Base-by-base conservation (phyloP, 495 filamentous ascomycete genomes). In the Penicillium ochrochloron region DNA sequence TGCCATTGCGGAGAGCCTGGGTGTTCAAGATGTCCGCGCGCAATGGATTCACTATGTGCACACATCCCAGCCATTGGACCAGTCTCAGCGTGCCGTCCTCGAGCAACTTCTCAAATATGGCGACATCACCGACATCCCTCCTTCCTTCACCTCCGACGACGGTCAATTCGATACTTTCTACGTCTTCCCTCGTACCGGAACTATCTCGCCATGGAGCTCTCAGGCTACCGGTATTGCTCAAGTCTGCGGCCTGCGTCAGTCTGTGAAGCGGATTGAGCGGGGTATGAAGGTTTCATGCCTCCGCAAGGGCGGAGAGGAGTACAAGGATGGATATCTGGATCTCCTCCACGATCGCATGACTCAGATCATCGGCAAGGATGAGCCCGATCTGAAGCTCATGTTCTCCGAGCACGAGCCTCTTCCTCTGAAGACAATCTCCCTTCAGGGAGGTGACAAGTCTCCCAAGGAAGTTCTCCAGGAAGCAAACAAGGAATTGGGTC, bases 161-260 rank as follows among this genome's bases (percentile, higher is more conserved):
- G 82, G 78, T 12, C 54, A 73, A 35, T 80, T 74, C 37, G 78
- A 85, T 63, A 79, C 84, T 25, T 86, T 87, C 72, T 92, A 92
- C 71, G 83, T 97, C 52, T 86, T 84, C 39, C 95, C 94, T 12
- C 85, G 95, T 55, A 83, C 82, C 33, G 89, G 88, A 44, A 97
- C 94, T 39, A 93, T 96, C 65, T 97, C 93, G 41, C 95, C 95
- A 76, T 99, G 95, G 95, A 97, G 92, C 73, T 96, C 94, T 55
- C 92, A 97, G 71, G 95, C 94, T 41, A 97, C 94, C 41, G 92
- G 87, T 69, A 97, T 98, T 74, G 89, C 94, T 41, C 86, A 93
- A 60, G 94, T 97, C n/a, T 97, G 94, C 74, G 93, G 91, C 23
- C 77, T 97, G 51, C 84, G 86, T 62, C 80, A 87, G 25, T 78